These are phyloP conservation scores for Cnidoscolus chayamansa DNA, from an alignment of 441 rosid genomes.

Conservation along the genomic window DNA sequence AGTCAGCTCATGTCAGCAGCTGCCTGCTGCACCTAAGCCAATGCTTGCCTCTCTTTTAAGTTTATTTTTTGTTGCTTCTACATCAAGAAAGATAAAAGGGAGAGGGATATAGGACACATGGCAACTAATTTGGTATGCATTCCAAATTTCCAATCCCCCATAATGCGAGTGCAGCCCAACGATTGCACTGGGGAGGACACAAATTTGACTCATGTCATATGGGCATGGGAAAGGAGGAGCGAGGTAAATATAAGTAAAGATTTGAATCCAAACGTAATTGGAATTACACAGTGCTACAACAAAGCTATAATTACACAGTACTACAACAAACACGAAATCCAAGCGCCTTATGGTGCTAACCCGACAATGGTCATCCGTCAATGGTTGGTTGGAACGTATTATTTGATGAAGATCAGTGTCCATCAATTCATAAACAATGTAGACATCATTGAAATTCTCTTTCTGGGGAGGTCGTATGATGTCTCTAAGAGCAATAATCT, in stretches of 20 bases:
- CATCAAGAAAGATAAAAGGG: neutral
- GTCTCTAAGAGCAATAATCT: conserved; percentile 85
- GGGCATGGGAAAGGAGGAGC: neutral
- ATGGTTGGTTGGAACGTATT: conserved; percentile 67
- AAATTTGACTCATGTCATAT: neutral
- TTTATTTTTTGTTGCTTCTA: neutral
- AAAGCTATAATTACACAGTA: neutral
- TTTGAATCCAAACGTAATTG: neutral
- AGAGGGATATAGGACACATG: neutral
- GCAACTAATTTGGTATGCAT: neutral
- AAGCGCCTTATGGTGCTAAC: conserved; percentile 32
- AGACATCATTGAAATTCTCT: conserved; percentile 91
- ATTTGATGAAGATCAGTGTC: conserved; percentile 93
- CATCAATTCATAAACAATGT: conserved; percentile 85
- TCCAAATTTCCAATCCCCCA: neutral
- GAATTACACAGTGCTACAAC: no score
- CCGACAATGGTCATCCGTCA: conserved; percentile 87
- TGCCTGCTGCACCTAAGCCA: neutral
- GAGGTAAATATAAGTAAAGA: neutral
- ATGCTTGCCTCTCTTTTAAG: neutral
- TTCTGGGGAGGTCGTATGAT: conserved; percentile 76
- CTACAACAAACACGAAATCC: conserved; percentile 3
- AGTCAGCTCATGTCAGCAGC: neutral
- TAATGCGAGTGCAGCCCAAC: neutral
- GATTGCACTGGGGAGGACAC: no score